Evolutionary conservation across 805 yeast genomes (phyloP).

Genomic region (Lipomyces orientalis): DNA sequence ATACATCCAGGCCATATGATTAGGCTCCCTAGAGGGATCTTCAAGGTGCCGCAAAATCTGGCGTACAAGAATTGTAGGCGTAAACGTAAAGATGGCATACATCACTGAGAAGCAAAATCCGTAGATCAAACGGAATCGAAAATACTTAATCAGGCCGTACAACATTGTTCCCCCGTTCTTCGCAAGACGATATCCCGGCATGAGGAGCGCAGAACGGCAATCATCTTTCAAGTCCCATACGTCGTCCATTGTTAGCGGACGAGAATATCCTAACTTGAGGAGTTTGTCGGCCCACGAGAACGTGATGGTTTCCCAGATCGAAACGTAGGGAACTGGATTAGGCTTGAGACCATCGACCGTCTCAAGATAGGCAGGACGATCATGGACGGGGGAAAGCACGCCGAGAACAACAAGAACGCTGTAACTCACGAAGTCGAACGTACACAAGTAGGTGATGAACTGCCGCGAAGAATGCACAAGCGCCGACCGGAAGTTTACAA

Average conservation of each 20-base stretch:
- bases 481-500: constrained; percentile 41
- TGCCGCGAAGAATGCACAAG: constrained; percentile 38
- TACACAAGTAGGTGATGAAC: constrained; percentile 33
- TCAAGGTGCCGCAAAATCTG: constrained; percentile 83
- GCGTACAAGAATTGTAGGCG: constrained; percentile 81
- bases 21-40: constrained; percentile 64
- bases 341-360: constrained; percentile 57
- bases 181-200: constrained; percentile 49
- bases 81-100: constrained; percentile 57
- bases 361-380: constrained; percentile 60
- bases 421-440: constrained; percentile 50
- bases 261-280: constrained; percentile 66
- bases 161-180: constrained; percentile 26
- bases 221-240: constrained; percentile 84
- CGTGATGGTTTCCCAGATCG: constrained; percentile 64
- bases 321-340: constrained; percentile 74
- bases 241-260: constrained; percentile 62
- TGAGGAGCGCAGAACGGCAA: constrained; percentile 76
- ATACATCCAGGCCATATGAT: constrained; percentile 84
- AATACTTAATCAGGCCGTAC: constrained; percentile 25
- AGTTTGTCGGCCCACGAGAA: constrained; percentile 80
- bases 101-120: constrained; percentile 30
- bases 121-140: constrained; percentile 13
- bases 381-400: constrained; percentile 68
- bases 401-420: constrained; percentile 54